Base-by-base conservation (phyloP, 2,329 filamentous ascomycete genomes). In the Cladorrhinum sp. region DNA sequence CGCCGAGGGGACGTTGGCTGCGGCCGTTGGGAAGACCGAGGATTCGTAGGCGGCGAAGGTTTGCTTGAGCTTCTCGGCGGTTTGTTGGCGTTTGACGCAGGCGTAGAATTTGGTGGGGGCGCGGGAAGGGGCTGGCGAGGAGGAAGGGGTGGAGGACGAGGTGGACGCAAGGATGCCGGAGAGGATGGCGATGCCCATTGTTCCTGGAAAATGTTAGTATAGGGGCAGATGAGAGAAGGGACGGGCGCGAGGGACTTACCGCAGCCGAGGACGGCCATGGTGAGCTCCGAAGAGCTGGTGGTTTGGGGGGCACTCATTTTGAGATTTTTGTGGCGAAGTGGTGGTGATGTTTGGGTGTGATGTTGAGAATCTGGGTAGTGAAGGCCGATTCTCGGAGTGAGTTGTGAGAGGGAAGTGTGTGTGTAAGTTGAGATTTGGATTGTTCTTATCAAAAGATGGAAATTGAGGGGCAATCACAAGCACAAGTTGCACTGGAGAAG, bases 181-280 rank as follows among this genome's bases (percentile, higher is more conserved):
- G 60, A 96, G 84, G 67, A 96, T 93, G 61, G 91, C 91, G 63
- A 91, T 90, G 62, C 92, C 92, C 86, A 96, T 90, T 57, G 87
- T 93, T 66, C 91, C 89, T 92, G 68, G 57, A 16, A 39, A 61
- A 46, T 50, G 57, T 69, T 49, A 62, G 54, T 58, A 58, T 21
- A 6, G n/a, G 23, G 39, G 7, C 30, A 10, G 24, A 12, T 26
- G 24, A 14, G 4, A 10, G 16, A 14, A 26, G 12, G 12, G 30
- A 18, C 2, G 21, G 28, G 26, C 26, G 10, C 5, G 42, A 23
- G 56, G 20, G 6, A 78, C 84, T 72, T 82, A 90, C 90, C 91
- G 75, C 90, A 95, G 69, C 92, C 92, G 61, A 96, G 81, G 64
- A 95, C 85, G 64, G 91, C 85, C 77, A 96, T 82, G 66, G 90